Evolutionary conservation across 306 rosid genomes (phyloP).

Genomic region (Vigna reflexopilosa): DNA sequence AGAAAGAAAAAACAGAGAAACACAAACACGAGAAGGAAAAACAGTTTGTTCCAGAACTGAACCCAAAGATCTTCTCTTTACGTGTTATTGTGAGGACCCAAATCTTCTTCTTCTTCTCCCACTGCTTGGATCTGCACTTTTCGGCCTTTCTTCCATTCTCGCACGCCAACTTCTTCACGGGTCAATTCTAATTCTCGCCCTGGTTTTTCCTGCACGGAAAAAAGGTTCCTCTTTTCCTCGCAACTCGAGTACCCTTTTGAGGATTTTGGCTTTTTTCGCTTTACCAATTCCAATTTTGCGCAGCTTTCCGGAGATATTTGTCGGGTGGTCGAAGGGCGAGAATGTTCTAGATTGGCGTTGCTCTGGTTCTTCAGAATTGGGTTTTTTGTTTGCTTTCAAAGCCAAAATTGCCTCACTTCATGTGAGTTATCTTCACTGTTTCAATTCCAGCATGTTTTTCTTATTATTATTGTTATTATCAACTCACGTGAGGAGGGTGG

Average conservation of each 20-base stretch:
- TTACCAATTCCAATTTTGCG: slow-evolving; percentile 41
- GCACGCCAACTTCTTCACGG: slow-evolving; percentile 24
- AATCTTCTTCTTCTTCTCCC: slow-evolving; percentile 14
- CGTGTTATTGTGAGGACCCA: slow-evolving; percentile 23
- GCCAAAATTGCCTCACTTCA: background rate
- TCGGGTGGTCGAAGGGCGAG: slow-evolving; percentile 38
- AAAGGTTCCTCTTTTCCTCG: slow-evolving; percentile 32
- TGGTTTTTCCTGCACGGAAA: background rate
- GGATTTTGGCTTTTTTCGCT: slow-evolving; percentile 23
- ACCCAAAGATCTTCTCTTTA: slow-evolving; percentile 45
- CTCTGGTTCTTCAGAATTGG: slow-evolving; percentile 24
- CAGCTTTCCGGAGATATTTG: slow-evolving; percentile 33
- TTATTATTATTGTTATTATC: background rate
- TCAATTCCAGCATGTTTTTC: slow-evolving; percentile 19
- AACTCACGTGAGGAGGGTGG: background rate
- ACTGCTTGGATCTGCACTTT: slow-evolving; percentile 49
- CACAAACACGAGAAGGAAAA: slow-evolving; percentile 29
- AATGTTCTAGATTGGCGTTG: slow-evolving; percentile 44
- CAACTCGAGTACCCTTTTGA: slow-evolving; percentile 30
- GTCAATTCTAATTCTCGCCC: slow-evolving; percentile 38
- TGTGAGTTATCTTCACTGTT: slow-evolving; percentile 43
- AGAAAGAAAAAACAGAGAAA: slow-evolving; percentile 7
- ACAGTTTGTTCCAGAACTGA: slow-evolving; percentile 39
- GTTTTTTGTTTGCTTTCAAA: slow-evolving; percentile 8
- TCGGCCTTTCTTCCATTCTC: slow-evolving; percentile 33